Base-by-base conservation (phyloP, 192 early-diverging fungal species). In the Backusella psychrophila region DNA sequence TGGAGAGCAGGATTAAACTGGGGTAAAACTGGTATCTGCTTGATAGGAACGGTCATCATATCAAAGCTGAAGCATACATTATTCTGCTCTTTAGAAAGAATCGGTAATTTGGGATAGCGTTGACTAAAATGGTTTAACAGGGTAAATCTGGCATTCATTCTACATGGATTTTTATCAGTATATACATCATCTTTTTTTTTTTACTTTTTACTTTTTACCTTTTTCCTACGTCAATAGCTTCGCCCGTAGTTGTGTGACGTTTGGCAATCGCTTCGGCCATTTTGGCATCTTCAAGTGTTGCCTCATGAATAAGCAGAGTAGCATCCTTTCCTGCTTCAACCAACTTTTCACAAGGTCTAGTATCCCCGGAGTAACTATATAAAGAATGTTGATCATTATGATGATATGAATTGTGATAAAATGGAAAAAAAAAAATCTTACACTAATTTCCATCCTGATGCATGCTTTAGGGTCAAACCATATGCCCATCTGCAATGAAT, bases 61-160 rank as follows among this genome's bases (percentile, higher is more conserved):
- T 95, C 94, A 84, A 95, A 94, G 41, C 92, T 91, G 35, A 94
- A 86, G 19, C 90, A 93, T 36, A 93, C 83, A 12, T 77, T 70
- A 23, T 75, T 78, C 21, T 85, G 82, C 34, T 80, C 81, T 63
- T 85, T 74, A n/a, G 75, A 67, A 14, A 92, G 87, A 31, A 76
- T 65, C 0, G 93, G 94, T n/a, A 95, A 83, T 80, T 94, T 96
- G 3, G 94, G 93, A 81, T 97, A 99, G 15, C 98, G 89, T 82
- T 98, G 96, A 77, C 95, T 96, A 81, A 99, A 99, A 76, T 99
- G 98, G 36, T 96, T 99, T 49, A 99, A 82, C 36, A 99, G 78
- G 19, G 94, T 87, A 72, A 90, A 90, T 66, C 91, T 86, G 26
- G 96, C 95, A 4, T 91, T 88, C 96, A 98, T 98, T 12, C 93